These are phyloP conservation scores for Geotrichum carabidarum DNA, from an alignment of 1,139 yeast genomes.

Conservation along the genomic window DNA sequence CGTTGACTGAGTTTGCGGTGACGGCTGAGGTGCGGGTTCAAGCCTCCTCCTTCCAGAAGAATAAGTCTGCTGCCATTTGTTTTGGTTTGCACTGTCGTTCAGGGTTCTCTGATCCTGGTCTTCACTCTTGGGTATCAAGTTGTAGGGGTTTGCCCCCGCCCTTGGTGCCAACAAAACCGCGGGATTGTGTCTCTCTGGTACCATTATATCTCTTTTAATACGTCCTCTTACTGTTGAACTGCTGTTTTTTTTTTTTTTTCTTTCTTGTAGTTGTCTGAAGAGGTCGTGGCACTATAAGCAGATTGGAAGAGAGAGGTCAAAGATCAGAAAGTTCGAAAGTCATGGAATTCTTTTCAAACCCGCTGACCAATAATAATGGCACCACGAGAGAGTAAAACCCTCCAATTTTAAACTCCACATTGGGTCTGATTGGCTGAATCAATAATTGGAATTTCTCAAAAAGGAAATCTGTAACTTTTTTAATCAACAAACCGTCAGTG, in stretches of 20 bases:
- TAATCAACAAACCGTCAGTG: no score
- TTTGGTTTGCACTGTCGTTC: background rate
- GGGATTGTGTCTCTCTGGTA: background rate
- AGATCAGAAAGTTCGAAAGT: background rate
- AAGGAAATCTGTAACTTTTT: background rate
- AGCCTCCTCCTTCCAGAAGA: constrained; percentile 9
- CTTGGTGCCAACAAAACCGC: constrained; percentile 3
- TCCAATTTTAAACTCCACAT: background rate
- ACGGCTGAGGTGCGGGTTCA: constrained; percentile 10
- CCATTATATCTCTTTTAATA: background rate
- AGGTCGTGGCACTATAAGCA: no score
- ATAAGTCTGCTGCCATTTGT: background rate
- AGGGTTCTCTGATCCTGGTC: background rate
- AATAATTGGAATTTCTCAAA: background rate
- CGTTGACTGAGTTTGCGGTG: background rate
- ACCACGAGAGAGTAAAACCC: no score
- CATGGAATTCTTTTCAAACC: background rate
- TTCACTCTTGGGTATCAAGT: background rate
- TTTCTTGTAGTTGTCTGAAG: no score
- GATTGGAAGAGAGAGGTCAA: no score
- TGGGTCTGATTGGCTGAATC: background rate
- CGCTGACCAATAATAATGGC: background rate
- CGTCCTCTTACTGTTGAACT: no score
- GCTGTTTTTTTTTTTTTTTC: no score
- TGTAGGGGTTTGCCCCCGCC: constrained; percentile 4